These are phyloP conservation scores for Heteromeles arbutifolia DNA, from an alignment of 306 rosid species.

Conservation along the genomic window DNA sequence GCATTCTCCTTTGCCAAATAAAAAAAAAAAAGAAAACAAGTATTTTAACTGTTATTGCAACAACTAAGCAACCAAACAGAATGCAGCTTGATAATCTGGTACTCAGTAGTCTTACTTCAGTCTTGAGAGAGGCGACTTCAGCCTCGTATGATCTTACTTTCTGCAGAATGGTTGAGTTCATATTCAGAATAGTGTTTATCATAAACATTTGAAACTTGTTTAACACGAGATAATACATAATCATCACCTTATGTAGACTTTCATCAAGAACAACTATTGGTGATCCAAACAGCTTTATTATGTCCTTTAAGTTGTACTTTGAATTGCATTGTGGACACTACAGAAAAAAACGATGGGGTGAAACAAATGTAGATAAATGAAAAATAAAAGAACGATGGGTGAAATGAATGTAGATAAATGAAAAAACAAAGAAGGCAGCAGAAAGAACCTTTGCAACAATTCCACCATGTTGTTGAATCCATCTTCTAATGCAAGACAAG, in stretches of 20 bases:
- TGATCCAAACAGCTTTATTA: conserved; percentile 6
- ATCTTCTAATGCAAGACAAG: conserved; percentile 8
- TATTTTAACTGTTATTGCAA: neutral
- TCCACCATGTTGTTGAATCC: conserved; percentile 2
- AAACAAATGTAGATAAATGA: neutral
- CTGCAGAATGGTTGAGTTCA: neutral
- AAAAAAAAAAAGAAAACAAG: neutral
- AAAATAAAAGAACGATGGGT: neutral
- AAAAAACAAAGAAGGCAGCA: neutral
- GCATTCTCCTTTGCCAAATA: neutral
- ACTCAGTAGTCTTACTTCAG: neutral
- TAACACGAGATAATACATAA: neutral
- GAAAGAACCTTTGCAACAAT: conserved; percentile 1
- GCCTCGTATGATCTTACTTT: conserved; percentile 1
- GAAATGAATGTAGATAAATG: neutral
- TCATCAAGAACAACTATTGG: conserved; percentile 1
- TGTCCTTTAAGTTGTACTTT: neutral
- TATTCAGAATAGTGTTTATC: neutral
- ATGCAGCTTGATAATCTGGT: neutral
- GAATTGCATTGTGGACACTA: conserved; percentile 14
- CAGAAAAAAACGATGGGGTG: neutral
- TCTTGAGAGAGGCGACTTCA: neutral
- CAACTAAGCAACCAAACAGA: neutral
- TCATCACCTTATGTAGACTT: conserved; percentile 4
- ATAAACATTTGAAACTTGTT: neutral